Base-by-base conservation (phyloP, 1,284 basidiomycete genomes). In the Flammula alnicola region DNA sequence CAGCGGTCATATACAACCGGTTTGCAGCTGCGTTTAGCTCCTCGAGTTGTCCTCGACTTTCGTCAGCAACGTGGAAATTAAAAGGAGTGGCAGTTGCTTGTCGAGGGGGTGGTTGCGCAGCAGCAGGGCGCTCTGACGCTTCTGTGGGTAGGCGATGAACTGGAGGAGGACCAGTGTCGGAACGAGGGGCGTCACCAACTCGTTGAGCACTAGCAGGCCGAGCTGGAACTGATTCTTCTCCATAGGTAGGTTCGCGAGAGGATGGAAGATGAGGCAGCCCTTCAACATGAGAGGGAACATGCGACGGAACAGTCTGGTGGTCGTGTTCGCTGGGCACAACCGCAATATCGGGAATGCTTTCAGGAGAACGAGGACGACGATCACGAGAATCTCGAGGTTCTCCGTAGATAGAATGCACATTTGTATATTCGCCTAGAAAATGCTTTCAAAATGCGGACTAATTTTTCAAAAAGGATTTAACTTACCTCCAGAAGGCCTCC, bases 21-120 rank as follows among this genome's bases (percentile, higher is more conserved):
- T 69, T 65, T 41, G 83, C 81, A 22, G 80, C 72, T 3, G 81
- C 81, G 6, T 76, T 74, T 20, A 88, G 70, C 14, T 80, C 78
- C 45, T 81, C 76, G 1, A 80, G 65, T 9, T 76, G 78, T 44
- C 74, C 76, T 19, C 74, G 74, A 51, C 86, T 74, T 22, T 76
- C 77, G 26, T 84, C 80, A 59, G 76, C 61, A 64, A 70, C 39
- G 11, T 60, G 60, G 32, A 74, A 57, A 44, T 73, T 66, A 53
- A 73, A 65, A 8, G 69, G 70, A 14, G 69, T 74, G 7, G 60
- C 62, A 14, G 60, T 65, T 22, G 59, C 58, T 29, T 55, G 64
- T 52, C 67, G 66, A 10, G 62, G 57, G 22, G 61, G 61, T 12
- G 57, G 58, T n/a, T 54, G 56, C 35, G 37, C 25, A 16, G 35